Conservation (phyloP, 176 grass and related monocot species). For the Aegilops speltoides region DNA sequence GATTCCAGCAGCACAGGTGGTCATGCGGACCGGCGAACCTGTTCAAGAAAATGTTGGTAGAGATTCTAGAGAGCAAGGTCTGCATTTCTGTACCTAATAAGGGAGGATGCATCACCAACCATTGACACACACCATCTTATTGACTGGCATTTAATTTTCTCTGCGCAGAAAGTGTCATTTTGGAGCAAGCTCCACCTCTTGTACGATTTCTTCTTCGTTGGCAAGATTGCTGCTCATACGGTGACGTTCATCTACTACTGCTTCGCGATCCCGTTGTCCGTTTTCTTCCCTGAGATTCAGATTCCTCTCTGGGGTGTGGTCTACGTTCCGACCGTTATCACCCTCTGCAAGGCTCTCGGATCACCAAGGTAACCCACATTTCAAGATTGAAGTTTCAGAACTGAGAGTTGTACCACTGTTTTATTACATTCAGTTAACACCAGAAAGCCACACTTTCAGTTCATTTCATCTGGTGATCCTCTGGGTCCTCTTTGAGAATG, state of each 20-base stretch:
- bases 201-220: constrained; percentile 93
- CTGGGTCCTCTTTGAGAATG: constrained; percentile 94
- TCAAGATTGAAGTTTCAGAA: neutral
- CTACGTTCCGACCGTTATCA: constrained; percentile 85
- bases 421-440: constrained; percentile 13
- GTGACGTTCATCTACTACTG: constrained; percentile 96
- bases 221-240: constrained; percentile 77
- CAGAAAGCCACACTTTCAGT: constrained; percentile 31
- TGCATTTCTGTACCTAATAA: neutral
- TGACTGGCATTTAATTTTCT: constrained; percentile 10
- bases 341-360: constrained; percentile 76
- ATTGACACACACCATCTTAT: neutral
- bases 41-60: constrained; percentile 83
- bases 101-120: neutral
- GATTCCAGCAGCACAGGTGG: constrained; percentile 96
- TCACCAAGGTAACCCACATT: constrained; percentile 65
- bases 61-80: constrained; percentile 73
- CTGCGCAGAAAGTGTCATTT: constrained; percentile 61
- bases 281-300: constrained; percentile 72
- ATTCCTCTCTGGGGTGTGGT: constrained; percentile 81
- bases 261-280: constrained; percentile 59
- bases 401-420: too few species aligned
- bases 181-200: constrained; percentile 71
- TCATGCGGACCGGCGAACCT: constrained; percentile 89
- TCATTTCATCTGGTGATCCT: constrained; percentile 90